A percentile compares a stretch with the other conserved stretches of the same genome.
phyloP scores from a whole-genome alignment of 768 basidiomycete species.

The Leucocoprinus sp. region DNA sequence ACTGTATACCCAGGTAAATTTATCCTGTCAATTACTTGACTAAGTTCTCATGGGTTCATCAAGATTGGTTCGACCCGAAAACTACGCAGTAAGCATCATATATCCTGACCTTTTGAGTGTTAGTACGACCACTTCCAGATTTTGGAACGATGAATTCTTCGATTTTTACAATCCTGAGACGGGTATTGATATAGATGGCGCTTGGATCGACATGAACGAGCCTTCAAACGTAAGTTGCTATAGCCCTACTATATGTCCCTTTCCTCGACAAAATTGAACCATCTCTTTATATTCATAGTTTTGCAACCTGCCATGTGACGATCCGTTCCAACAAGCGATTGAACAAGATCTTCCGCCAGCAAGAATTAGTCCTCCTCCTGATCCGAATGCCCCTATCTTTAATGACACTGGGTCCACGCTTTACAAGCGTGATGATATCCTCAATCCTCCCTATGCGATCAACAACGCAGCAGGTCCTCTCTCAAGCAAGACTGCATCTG shows the following conservation, averaged over 20 bases:
- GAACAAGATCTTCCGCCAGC: slow-evolving; percentile 46
- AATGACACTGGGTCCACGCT: slow-evolving; percentile 9
- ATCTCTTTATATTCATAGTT: slow-evolving; percentile 41
- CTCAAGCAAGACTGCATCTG: slow-evolving; percentile 47
- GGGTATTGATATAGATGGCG: slow-evolving; percentile 61
- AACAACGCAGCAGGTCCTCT: slow-evolving; percentile 47
- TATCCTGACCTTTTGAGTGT: neutral
- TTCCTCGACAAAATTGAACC: too few relatives aligned
- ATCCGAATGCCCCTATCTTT: slow-evolving; percentile 47
- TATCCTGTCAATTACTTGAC: neutral
- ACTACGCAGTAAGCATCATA: slow-evolving; percentile 33
- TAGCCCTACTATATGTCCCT: too few relatives aligned
- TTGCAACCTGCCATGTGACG: slow-evolving; percentile 51
- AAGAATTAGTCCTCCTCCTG: slow-evolving; percentile 40
- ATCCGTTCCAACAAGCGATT: slow-evolving; percentile 51
- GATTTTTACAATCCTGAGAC: slow-evolving; percentile 43
- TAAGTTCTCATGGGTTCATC: neutral
- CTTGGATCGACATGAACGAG: slow-evolving; percentile 76
- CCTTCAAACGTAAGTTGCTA: slow-evolving; percentile 53
- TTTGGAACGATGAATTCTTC: slow-evolving; percentile 56
- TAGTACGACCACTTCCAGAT: slow-evolving; percentile 24
- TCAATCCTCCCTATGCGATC: slow-evolving; percentile 51
- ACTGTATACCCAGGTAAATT: slow-evolving; percentile 9
- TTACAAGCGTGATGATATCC: slow-evolving; percentile 25
- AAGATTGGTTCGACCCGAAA: slow-evolving; percentile 56